A percentile compares a stretch with the other conserved stretches of the same genome.
Conservation (phyloP, 2,329 filamentous ascomycete species). For the Sclerotinia sclerotiorum region DNA sequence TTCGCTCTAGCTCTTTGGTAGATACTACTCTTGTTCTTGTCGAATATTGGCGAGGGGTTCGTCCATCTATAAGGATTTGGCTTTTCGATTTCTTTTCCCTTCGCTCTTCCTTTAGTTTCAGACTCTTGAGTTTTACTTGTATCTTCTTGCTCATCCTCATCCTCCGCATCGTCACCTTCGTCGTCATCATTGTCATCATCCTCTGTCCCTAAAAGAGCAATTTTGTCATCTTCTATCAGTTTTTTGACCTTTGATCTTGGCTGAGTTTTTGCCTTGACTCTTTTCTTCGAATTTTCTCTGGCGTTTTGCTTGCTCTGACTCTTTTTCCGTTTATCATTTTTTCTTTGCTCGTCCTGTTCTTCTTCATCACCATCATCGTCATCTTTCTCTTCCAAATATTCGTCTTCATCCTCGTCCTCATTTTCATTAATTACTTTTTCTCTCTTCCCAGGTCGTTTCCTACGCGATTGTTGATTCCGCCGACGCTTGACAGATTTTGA, state of each 20-base stretch:
- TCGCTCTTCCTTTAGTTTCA: background rate
- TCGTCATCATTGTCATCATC: background rate
- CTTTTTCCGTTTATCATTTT: background rate
- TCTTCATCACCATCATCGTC: background rate
- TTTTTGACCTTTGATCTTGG: conserved; percentile 7
- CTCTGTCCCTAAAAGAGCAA: conserved; percentile 5
- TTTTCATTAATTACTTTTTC: background rate
- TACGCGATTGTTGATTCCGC: background rate
- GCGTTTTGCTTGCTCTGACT: background rate
- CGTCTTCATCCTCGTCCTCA: conserved; percentile 4
- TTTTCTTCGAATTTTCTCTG: background rate
- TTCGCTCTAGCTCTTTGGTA: background rate
- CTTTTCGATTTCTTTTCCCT: background rate
- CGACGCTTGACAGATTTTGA: background rate
- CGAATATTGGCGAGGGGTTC: conserved; percentile 1
- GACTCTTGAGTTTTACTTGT: background rate
- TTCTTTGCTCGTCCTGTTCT: background rate
- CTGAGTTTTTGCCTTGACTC: background rate
- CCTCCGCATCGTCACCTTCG: background rate
- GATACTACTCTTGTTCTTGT: conserved; percentile 8
- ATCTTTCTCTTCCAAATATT: background rate
- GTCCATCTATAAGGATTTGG: conserved; percentile 3
- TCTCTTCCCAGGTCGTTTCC: background rate
- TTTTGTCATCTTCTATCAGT: conserved; percentile 5
- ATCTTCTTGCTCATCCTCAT: background rate